Conservation (phyloP, 2,329 filamentous ascomycete species). For the Stachybotrys elegans region DNA sequence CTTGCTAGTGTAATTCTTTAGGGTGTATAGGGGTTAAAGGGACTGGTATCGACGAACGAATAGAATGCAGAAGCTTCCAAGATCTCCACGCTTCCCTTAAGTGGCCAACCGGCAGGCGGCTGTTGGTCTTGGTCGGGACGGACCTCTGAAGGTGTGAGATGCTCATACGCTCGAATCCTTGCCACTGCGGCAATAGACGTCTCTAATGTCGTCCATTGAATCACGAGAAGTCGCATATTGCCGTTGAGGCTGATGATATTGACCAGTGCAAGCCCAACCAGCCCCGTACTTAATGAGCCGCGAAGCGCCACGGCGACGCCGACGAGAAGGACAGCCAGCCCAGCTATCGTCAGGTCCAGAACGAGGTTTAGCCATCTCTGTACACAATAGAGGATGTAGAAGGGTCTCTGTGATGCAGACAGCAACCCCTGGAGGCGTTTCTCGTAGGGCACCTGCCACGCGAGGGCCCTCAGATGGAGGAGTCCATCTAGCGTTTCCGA, state of each 20-base stretch:
- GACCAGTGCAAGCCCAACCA: constrained; percentile 15
- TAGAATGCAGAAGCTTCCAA: constrained; percentile 17
- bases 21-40: too few relatives aligned
- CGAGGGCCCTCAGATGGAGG: constrained; percentile 42
- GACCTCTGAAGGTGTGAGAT: constrained; percentile 16
- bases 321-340: constrained; percentile 13
- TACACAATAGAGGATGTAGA: constrained; percentile 44
- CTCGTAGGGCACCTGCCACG: constrained; percentile 37
- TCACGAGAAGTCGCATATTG: constrained; percentile 17
- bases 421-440: constrained; percentile 35
- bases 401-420: constrained; percentile 43
- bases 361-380: constrained; percentile 48
- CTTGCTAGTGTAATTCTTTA: too few relatives aligned
- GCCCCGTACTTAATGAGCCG: constrained; percentile 11
- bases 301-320: constrained; percentile 30
- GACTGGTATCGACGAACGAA: neutral
- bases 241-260: constrained; percentile 21
- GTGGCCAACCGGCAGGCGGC: constrained; percentile 15
- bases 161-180: constrained; percentile 18
- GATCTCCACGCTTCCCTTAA: constrained; percentile 11
- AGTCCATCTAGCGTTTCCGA: constrained; percentile 42
- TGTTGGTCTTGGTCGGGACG: constrained; percentile 7
- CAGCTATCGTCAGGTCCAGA: constrained; percentile 34
- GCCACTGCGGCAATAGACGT: constrained; percentile 20
- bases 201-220: constrained; percentile 26